Evolutionary conservation across 208 protist genomes (phyloP), one percentile per base, ranked within the genome.

Genomic region (Borovskyia barvae): DNA sequence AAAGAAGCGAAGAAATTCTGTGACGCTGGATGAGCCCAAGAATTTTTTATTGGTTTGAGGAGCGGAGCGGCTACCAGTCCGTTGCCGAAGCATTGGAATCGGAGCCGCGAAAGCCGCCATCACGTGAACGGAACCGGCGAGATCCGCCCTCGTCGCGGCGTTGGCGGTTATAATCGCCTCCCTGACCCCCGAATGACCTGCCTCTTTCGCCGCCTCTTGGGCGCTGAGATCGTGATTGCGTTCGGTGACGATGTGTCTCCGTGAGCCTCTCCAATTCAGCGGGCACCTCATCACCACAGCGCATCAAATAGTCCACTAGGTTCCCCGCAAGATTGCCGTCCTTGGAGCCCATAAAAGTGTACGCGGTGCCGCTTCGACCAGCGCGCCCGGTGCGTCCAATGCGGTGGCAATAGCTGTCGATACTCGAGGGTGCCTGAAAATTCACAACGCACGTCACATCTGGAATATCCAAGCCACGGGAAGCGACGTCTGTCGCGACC

Each of bases 401-500:
- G 26, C 97, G 82, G 75, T 99, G 97, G 59, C 98, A 90, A 49
- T 99, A 99, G 54, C 86, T 91, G 46, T 97, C 90, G 51, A 97
- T 85, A 43, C 79, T 92, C 42, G 84, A 82, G 29, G 95, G 97
- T 9, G 94, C 75, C 46, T 97, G 86, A 50, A 93, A 95, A 54
- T 98, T 97, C 25, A 98, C 82, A 9, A 98, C 94, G 50, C 84
- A 88, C 28, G 93, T 93, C 19, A 99, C 92, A 40, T 93, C 85
- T 19, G 84, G 82, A 36, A 99, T 97, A 60, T 99, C 97, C 7
- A 99, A 51, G 8, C 93, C 93, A 35, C 95, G 82, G 22, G 93
- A 92, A n/a, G 93, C 94, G 41, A 98, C 94, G 56, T 97, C 93
- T 1, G 95, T 97, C 7, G 94, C 95, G 11, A 99, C 80, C 14